Evolutionary conservation across 768 basidiomycete species (phyloP), one percentile per base, ranked within the genome.

Genomic region (Leccinum incarnatum): DNA sequence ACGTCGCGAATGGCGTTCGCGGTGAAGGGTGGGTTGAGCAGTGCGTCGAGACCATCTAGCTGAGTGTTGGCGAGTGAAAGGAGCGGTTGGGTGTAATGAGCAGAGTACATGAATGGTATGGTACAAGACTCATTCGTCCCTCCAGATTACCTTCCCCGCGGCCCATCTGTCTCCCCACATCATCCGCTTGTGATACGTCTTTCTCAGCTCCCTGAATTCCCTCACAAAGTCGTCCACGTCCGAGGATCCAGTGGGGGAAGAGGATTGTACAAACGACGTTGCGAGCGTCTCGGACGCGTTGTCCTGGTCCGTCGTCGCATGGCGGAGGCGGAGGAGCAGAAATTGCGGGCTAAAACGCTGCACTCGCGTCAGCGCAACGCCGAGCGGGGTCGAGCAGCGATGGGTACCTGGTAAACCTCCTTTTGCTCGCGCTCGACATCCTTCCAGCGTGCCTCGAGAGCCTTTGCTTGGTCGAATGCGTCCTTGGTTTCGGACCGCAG

Each of bases 141-240:
- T 79, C 94, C 95, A 97, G 29, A 82, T 79, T 7, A 98, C 93
- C 64, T 93, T 87, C 2, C 91, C 92, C 34, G 83, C 80, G 1
- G 85, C 78, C 93, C 95, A 98, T 64, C 88, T 79, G 69, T 94
- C 91, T 17, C 86, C 84, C 91, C 93, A 97, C 70, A 96, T 87
- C 2, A 86, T 87, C 17, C 95, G 81, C 74, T 96, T 97, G 72
- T 98, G 95, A 73, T 94, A 98, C n/a, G 81, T 80, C 75, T 93
- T 95, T 63, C 96, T 77, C 42, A 86, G 71, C 53, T 94, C 93
- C 68, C 88, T 92, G 76, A 95, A 97, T 65, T 93, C 86, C 65
- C 79, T 86, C 54, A 97, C 83, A 63, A 98, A 98, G 47, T 88
- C 85, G 59, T 97, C 95, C 23, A 95, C 82, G 34, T 91, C 90